phyloP scores from a whole-genome alignment of 2,329 filamentous ascomycete genomes.

The Anisogramma anomala region DNA sequence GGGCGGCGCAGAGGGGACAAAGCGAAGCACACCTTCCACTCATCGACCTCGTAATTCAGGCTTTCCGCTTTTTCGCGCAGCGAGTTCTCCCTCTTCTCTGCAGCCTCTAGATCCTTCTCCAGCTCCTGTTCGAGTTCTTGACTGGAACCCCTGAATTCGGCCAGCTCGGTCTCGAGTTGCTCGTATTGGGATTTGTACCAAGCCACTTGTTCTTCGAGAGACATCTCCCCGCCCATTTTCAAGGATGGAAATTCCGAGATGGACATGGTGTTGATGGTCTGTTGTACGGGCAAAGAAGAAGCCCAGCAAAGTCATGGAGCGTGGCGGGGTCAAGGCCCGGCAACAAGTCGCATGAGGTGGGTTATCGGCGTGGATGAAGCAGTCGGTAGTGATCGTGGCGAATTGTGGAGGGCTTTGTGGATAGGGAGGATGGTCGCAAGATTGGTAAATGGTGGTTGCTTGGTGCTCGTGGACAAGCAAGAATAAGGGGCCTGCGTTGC shows the following conservation, averaged over 20 bases:
- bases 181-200: slow-evolving; percentile 98
- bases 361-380: neutral
- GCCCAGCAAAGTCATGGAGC: slow-evolving; percentile 4
- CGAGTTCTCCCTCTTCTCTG: slow-evolving; percentile 81
- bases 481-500: slow-evolving; percentile 7
- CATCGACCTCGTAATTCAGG: slow-evolving; percentile 79
- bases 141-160: slow-evolving; percentile 88
- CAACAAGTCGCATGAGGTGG: slow-evolving; percentile 12
- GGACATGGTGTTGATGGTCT: slow-evolving; percentile 30
- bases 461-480: slow-evolving; percentile 7
- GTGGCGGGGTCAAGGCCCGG: slow-evolving; percentile 14
- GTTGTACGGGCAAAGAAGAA: neutral
- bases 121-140: slow-evolving; percentile 88
- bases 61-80: slow-evolving; percentile 80
- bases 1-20: neutral
- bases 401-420: neutral
- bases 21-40: slow-evolving; percentile 76
- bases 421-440: neutral
- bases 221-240: slow-evolving; percentile 43
- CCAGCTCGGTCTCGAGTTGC: slow-evolving; percentile 77
- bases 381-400: neutral
- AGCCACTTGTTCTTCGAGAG: slow-evolving; percentile 62
- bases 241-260: slow-evolving; percentile 46
- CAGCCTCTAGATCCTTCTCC: slow-evolving; percentile 90
- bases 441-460: neutral